Conservation (phyloP, 352 stramenopile genomes). For the Globisporangium heterothallicum region DNA sequence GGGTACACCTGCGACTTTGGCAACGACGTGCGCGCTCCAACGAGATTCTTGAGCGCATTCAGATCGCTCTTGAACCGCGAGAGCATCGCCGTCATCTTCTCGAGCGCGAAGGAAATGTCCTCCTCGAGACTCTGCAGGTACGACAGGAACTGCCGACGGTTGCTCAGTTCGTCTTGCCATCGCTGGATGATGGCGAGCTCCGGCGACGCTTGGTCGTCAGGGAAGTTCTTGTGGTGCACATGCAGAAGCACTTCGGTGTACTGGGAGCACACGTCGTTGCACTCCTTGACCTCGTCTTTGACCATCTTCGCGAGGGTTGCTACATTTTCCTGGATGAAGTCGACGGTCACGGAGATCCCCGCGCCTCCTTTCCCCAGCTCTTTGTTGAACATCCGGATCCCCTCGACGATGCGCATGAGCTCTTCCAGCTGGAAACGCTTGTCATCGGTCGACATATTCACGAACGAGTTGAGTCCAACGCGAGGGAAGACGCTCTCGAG, state of each 20-base stretch:
- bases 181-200: constrained; percentile 48
- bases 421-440: constrained; percentile 89
- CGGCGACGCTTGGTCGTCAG: constrained; percentile 7
- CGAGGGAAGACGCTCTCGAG: constrained; percentile 94
- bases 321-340: constrained; percentile 55
- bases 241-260: constrained; percentile 80
- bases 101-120: constrained; percentile 77
- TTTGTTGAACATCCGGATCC: constrained; percentile 93
- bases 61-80: constrained; percentile 68
- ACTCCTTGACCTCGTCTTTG: constrained; percentile 51
- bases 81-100: constrained; percentile 74
- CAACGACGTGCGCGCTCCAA: constrained; percentile 81
- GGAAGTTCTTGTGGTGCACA: constrained; percentile 49
- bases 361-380: constrained; percentile 83
- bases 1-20: constrained; percentile 94
- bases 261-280: constrained; percentile 68
- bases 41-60: constrained; percentile 69
- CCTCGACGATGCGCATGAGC: constrained; percentile 88
- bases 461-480: constrained; percentile 91
- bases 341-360: constrained; percentile 63
- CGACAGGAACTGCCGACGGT: constrained; percentile 88
- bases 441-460: constrained; percentile 86
- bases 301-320: constrained; percentile 36
- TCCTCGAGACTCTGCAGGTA: constrained; percentile 91
- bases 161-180: constrained; percentile 91